phyloP scores from a whole-genome alignment of 805 yeast species.

The Helenozyma rhizophorensis region DNA sequence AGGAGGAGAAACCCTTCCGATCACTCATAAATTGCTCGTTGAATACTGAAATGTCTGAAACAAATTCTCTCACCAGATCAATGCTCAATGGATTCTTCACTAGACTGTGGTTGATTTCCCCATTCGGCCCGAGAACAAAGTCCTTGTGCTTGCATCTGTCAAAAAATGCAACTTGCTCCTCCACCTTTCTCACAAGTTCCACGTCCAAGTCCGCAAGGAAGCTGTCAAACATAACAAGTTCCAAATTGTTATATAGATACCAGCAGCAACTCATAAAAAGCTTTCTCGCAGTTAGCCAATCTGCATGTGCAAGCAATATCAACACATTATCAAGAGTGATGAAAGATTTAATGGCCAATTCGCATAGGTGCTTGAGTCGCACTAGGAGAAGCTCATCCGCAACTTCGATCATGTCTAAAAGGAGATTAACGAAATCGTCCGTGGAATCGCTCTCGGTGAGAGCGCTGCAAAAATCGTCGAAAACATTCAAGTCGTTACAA shows the following conservation, averaged over 20 bases:
- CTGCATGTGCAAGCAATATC: constrained; percentile 51
- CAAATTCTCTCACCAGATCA: constrained; percentile 12
- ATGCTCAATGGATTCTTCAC: background rate
- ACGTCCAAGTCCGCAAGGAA: constrained; percentile 24
- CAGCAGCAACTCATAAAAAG: constrained; percentile 60
- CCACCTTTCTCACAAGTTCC: constrained; percentile 24
- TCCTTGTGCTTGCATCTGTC: constrained; percentile 24
- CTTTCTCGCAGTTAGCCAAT: constrained; percentile 46
- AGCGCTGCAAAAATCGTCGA: constrained; percentile 21
- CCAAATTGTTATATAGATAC: constrained; percentile 65
- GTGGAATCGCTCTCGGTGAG: constrained; percentile 7
- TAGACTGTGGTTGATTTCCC: constrained; percentile 11
- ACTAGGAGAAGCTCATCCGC: constrained; percentile 61
- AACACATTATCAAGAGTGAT: constrained; percentile 59
- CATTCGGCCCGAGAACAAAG: constrained; percentile 15
- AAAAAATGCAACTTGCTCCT: constrained; percentile 23
- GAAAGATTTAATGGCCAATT: constrained; percentile 53
- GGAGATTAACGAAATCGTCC: constrained; percentile 46
- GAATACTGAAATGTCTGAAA: constrained; percentile 16
- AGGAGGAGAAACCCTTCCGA: constrained; percentile 26
- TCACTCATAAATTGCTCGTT: constrained; percentile 34
- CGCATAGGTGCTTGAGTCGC: constrained; percentile 57
- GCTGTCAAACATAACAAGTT: constrained; percentile 50
- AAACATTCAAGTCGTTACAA: constrained; percentile 34
- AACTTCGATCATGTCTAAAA: constrained; percentile 55